These are phyloP conservation scores for Tetrapyrgos nigripes DNA, from an alignment of 1,284 basidiomycete genomes.

Conservation along the genomic window DNA sequence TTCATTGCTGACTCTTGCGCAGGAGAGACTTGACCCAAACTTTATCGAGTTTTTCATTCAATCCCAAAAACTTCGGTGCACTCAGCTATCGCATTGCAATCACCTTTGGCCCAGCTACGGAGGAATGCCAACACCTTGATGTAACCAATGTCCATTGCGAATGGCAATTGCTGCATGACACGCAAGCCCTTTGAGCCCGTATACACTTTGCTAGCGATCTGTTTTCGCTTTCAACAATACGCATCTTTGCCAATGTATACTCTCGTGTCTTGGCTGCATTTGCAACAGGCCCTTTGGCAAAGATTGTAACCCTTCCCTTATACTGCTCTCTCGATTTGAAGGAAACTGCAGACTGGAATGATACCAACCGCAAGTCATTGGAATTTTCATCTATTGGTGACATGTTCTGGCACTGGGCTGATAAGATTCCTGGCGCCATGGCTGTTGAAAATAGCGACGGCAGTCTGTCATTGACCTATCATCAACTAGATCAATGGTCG, in stretches of 20 bases:
- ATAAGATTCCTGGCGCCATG: background rate
- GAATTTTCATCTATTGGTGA: background rate
- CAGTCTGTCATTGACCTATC: constrained; percentile 1
- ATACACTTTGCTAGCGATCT: background rate
- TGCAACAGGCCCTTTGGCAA: background rate
- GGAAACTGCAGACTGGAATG: background rate
- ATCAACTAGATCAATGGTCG: background rate
- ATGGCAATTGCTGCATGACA: background rate
- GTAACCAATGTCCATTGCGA: background rate
- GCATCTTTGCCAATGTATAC: background rate
- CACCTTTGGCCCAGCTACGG: too few relatives aligned
- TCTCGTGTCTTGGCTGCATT: background rate
- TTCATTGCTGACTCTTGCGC: too few relatives aligned
- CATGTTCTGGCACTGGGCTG: background rate
- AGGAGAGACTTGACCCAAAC: too few relatives aligned
- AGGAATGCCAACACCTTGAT: too few relatives aligned
- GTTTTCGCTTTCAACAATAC: background rate
- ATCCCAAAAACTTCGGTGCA: too few relatives aligned
- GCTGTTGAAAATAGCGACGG: constrained; percentile 1
- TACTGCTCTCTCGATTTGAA: background rate
- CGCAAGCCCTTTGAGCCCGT: background rate
- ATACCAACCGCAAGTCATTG: background rate
- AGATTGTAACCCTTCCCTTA: background rate
- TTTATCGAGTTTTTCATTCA: too few relatives aligned
- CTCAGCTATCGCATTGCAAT: too few relatives aligned